Evolutionary conservation across 176 grass and related monocot genomes (phyloP).

Genomic region (Urochloa ruziziensis): DNA sequence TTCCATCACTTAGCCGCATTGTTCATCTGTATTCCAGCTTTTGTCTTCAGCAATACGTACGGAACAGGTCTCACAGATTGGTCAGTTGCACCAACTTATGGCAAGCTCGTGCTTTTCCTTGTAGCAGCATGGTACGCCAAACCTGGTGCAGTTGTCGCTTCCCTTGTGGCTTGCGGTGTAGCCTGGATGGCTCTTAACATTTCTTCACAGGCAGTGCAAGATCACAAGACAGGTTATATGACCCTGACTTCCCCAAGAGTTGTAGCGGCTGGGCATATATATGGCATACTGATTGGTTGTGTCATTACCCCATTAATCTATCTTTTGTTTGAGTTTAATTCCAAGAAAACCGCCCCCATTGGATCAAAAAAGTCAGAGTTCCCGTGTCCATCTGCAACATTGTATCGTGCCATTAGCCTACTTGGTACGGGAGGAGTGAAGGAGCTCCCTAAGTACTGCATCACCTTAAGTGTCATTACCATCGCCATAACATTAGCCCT

Average conservation of each 20-base stretch:
- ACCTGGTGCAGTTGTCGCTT: conserved; percentile 32
- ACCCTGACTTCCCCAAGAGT: conserved; percentile 45
- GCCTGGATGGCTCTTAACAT: conserved; percentile 25
- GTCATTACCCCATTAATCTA: conserved; percentile 35
- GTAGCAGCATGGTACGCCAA: conserved; percentile 33
- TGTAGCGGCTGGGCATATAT: conserved; percentile 39
- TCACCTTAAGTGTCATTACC: background rate
- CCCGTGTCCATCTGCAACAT: background rate
- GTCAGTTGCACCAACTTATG: conserved; percentile 31
- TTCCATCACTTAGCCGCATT: conserved; percentile 39
- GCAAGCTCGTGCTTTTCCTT: conserved; percentile 35
- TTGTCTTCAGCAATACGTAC: conserved; percentile 51
- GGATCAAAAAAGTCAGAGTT: conserved; percentile 12
- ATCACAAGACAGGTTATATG: conserved; percentile 52
- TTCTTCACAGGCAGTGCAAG: conserved; percentile 47
- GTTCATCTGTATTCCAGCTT: conserved; percentile 5
- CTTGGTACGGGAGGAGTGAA: conserved; percentile 39
- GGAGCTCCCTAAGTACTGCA: conserved; percentile 29
- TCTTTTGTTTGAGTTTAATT: background rate
- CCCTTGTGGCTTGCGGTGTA: conserved; percentile 39
- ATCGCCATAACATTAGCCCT: conserved; percentile 2
- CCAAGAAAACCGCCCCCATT: background rate
- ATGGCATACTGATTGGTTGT: conserved; percentile 21
- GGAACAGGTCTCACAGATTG: conserved; percentile 54
- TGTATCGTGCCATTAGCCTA: conserved; percentile 28